Percentiles rank a stretch among this genome's conserved stretches.
phyloP scores from a whole-genome alignment of 2,329 filamentous ascomycete species.

The Calonectria crousiana region DNA sequence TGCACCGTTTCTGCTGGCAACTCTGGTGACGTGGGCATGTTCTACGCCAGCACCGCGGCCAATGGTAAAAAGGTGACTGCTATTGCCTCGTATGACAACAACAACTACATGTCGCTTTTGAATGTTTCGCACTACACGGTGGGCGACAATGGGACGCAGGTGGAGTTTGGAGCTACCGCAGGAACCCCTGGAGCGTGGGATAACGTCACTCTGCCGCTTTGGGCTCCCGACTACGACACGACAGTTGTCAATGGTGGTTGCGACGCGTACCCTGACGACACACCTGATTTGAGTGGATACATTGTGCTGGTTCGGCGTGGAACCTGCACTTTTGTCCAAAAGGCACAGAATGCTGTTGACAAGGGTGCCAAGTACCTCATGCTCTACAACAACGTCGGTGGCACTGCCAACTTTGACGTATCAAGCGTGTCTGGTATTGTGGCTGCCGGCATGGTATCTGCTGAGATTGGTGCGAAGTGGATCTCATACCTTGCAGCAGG shows the following conservation, averaged over 20 bases:
- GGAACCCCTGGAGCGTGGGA: conserved; percentile 58
- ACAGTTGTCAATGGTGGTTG: conserved; percentile 64
- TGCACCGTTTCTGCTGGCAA: conserved; percentile 67
- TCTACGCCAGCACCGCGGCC: conserved; percentile 63
- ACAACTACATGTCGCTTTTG: conserved; percentile 56
- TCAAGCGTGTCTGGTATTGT: conserved; percentile 46
- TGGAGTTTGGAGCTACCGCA: conserved; percentile 57
- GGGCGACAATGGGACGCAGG: conserved; percentile 45
- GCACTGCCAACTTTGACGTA: conserved; percentile 51
- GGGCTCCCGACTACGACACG: conserved; percentile 63
- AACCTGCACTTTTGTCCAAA: conserved; percentile 69
- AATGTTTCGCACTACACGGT: conserved; percentile 57
- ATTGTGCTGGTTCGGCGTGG: conserved; percentile 73
- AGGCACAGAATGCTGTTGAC: conserved; percentile 52
- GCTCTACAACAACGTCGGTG: conserved; percentile 68
- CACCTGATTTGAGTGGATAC: conserved; percentile 67
- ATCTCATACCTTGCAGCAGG: conserved; percentile 57
- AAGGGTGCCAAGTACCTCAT: conserved; percentile 72
- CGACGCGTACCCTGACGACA: conserved; percentile 61
- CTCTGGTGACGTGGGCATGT: conserved; percentile 58
- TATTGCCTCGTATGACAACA: conserved; percentile 65
- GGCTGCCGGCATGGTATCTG: conserved; percentile 57
- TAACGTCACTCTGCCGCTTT: conserved; percentile 61
- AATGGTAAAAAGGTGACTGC: conserved; percentile 61
- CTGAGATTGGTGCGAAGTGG: conserved; percentile 58